Percentiles rank a stretch among this genome's conserved stretches.
Evolutionary conservation across 768 basidiomycete species (phyloP).

Genomic region (Ramaria sp.): DNA sequence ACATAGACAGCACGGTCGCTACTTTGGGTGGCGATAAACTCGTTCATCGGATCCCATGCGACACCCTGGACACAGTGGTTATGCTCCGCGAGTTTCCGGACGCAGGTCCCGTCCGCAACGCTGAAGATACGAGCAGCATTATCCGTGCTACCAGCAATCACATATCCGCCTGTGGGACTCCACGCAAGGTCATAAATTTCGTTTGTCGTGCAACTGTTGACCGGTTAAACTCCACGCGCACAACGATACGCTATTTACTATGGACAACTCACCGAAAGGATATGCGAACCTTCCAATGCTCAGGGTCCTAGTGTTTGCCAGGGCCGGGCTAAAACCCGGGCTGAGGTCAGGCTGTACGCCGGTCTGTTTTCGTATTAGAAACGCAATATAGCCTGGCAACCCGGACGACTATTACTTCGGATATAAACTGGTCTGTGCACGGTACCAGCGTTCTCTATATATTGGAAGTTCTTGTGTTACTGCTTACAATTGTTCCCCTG

Average conservation of each 20-base stretch:
- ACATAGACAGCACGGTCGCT: constrained; percentile 89
- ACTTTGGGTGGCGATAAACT: constrained; percentile 39
- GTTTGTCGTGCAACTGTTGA: constrained; percentile 73
- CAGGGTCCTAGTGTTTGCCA: constrained; percentile 7
- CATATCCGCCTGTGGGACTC: constrained; percentile 90
- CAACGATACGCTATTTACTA: not conserved
- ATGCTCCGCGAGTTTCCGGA: constrained; percentile 88
- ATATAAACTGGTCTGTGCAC: too few relatives aligned
- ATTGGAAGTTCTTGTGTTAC: too few relatives aligned
- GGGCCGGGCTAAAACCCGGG: too few relatives aligned
- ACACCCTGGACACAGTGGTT: constrained; percentile 76
- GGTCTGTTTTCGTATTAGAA: too few relatives aligned
- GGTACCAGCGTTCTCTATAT: too few relatives aligned
- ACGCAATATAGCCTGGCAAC: too few relatives aligned
- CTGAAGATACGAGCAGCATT: constrained; percentile 84
- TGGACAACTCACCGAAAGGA: constrained; percentile 58
- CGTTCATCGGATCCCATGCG: constrained; percentile 96
- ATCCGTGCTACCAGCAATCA: constrained; percentile 95
- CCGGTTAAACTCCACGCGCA: too few relatives aligned
- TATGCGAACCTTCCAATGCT: constrained; percentile 80
- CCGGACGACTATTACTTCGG: too few relatives aligned
- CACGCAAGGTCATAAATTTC: constrained; percentile 98
- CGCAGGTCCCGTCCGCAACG: constrained; percentile 69
- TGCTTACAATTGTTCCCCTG: too few relatives aligned
- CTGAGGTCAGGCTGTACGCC: too few relatives aligned